These are phyloP conservation scores for Cladorrhinum samala DNA, from an alignment of 495 filamentous ascomycete species.

Conservation along the genomic window DNA sequence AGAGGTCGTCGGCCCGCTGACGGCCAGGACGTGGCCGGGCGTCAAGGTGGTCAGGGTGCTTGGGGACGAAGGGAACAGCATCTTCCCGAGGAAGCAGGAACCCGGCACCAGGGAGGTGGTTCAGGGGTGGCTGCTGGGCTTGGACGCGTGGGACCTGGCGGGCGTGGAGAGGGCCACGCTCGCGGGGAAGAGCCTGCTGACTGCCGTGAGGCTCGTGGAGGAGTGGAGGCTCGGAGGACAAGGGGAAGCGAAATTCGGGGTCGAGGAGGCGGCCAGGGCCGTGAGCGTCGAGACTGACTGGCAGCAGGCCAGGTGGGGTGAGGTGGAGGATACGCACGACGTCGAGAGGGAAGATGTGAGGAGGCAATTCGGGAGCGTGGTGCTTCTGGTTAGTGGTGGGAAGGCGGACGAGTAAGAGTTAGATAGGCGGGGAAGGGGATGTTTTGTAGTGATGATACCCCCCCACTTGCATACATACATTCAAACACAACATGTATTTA, in stretches of 20 bases:
- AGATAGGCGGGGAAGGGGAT: too few species aligned
- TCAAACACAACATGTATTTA: too few species aligned
- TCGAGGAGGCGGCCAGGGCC: constrained; percentile 68
- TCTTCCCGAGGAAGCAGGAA: constrained; percentile 65
- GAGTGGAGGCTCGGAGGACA: constrained; percentile 77
- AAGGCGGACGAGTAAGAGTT: constrained; percentile 20
- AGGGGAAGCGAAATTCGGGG: constrained; percentile 43
- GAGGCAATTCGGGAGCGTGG: constrained; percentile 80
- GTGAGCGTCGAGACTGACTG: constrained; percentile 80
- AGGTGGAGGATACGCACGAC: constrained; percentile 98
- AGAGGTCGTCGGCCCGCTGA: constrained; percentile 64
- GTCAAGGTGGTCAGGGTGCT: constrained; percentile 68
- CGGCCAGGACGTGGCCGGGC: constrained; percentile 76
- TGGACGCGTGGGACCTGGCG: constrained; percentile 73
- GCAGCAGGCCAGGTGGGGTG: constrained; percentile 89
- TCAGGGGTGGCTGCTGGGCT: constrained; percentile 65
- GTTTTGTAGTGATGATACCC: too few species aligned
- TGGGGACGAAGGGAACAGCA: constrained; percentile 52
- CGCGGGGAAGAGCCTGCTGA: constrained; percentile 78
- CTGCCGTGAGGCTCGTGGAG: constrained; percentile 66
- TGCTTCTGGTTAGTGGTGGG: constrained; percentile 71
- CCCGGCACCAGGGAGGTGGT: constrained; percentile 68
- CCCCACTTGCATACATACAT: too few species aligned
- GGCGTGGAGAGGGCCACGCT: constrained; percentile 77
- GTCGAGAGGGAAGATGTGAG: constrained; percentile 87